Evolutionary conservation across 2,329 filamentous ascomycete species (phyloP).

Genomic region (Trichoderma pleuroti): DNA sequence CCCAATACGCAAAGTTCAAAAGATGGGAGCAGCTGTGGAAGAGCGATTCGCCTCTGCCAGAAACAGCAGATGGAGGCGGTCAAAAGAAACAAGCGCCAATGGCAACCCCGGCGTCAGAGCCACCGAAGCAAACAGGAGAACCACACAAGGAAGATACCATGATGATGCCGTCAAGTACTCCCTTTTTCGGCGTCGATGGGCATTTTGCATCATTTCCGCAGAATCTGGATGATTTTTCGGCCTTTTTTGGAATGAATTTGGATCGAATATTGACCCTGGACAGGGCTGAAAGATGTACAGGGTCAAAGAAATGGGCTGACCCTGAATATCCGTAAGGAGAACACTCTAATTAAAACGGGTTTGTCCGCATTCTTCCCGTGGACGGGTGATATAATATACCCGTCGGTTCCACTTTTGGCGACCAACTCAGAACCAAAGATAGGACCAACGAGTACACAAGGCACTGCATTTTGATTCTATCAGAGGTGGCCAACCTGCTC

Average conservation of each 20-base stretch:
- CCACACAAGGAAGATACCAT: constrained; percentile 24
- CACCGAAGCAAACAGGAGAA: constrained; percentile 20
- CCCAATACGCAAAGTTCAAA: constrained; percentile 49
- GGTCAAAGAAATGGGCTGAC: not conserved
- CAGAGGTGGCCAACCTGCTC: not conserved
- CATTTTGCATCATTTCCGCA: constrained; percentile 39
- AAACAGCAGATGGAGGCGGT: constrained; percentile 25
- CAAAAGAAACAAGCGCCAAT: constrained; percentile 17
- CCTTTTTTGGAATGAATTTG: constrained; percentile 32
- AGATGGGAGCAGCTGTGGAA: constrained; percentile 50
- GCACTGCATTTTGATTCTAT: not conserved
- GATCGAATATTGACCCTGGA: constrained; percentile 28
- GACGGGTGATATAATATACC: not conserved
- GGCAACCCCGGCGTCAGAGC: constrained; percentile 6
- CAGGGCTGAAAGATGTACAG: not conserved
- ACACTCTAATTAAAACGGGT: not conserved
- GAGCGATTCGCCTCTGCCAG: constrained; percentile 34
- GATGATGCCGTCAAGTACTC: constrained; percentile 30
- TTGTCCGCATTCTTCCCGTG: not conserved
- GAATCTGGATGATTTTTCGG: constrained; percentile 37
- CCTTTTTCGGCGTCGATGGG: constrained; percentile 37
- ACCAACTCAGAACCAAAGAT: not conserved
- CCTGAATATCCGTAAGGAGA: not conserved
- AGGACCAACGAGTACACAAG: not conserved
- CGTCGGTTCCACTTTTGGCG: not conserved